phyloP scores from a whole-genome alignment of 2,329 filamentous ascomycete genomes.

The Onygenales sp. region DNA sequence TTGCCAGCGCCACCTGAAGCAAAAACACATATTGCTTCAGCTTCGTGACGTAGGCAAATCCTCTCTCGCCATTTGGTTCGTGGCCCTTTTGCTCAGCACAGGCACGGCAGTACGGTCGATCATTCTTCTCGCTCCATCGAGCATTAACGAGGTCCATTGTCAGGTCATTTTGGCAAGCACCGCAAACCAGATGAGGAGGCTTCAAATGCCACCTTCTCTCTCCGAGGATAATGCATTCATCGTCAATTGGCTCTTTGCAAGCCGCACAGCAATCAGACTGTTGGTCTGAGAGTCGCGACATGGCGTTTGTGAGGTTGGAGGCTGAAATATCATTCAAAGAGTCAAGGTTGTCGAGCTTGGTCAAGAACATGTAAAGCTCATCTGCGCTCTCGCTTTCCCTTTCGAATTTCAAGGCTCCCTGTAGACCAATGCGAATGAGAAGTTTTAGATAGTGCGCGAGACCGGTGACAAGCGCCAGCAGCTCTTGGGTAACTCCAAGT shows the following conservation, averaged over 20 bases:
- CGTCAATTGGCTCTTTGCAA: constrained; percentile 84
- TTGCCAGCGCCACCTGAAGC: constrained; percentile 79
- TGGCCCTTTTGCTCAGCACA: constrained; percentile 48
- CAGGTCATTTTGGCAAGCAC: constrained; percentile 64
- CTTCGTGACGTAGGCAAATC: constrained; percentile 69
- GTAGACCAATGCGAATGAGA: constrained; percentile 90
- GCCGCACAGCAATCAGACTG: constrained; percentile 74
- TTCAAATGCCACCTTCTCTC: constrained; percentile 74
- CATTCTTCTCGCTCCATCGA: constrained; percentile 57
- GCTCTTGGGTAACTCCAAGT: constrained; percentile 90
- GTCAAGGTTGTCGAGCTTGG: constrained; percentile 77
- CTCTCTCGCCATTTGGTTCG: constrained; percentile 47
- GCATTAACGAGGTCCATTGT: constrained; percentile 60
- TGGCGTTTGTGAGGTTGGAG: constrained; percentile 55
- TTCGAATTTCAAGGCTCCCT: constrained; percentile 84
- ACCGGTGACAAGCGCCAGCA: constrained; percentile 94
- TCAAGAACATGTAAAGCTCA: constrained; percentile 72
- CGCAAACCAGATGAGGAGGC: constrained; percentile 57
- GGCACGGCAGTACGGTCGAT: constrained; percentile 60
- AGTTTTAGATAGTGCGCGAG: constrained; percentile 96
- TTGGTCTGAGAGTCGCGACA: constrained; percentile 59
- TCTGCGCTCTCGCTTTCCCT: constrained; percentile 66
- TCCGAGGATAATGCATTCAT: constrained; percentile 72
- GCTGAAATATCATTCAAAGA: constrained; percentile 60
- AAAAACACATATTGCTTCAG: constrained; percentile 92